Evolutionary conservation across 805 yeast species (phyloP), one percentile per base, ranked within the genome.

Genomic region (Ogataea naganishii): DNA sequence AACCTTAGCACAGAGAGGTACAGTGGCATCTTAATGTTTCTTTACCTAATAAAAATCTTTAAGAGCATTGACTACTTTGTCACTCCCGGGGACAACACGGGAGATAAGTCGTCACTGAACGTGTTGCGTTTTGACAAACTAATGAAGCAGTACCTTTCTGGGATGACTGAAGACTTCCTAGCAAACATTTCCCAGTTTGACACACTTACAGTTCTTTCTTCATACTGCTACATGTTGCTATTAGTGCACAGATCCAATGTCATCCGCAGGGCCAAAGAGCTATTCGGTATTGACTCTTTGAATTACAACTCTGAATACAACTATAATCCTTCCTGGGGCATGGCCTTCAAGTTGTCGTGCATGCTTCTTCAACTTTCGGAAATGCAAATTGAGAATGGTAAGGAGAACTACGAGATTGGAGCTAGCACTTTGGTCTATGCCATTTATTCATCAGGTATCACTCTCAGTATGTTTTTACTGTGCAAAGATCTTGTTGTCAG

Each of bases 31-130:
- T 16, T 18, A 18, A 16, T 25, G n/a, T 25, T 25, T 17, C 13
- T 16, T 7, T 25, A 20, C 12, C 6, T 25, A 11, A 14, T 25
- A 10, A 25, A 25, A 25, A 8, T 25, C 8, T 15, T 25, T 4
- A 25, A 25, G 20, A 25, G 18, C 14, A 25, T 25, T 15, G 28
- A 25, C 19, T 18, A 18, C 8, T 25, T 25, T 16, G 28, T 25
- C 5, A 18, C 30, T 6, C 5, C 30, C 11, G 5, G 20, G 16
- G 11, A 14, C 4, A 7, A 17, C 19, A 19, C 30, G 21, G 20
- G 14, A 6, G 19, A 25, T 25, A 6, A 12, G 11, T 17, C 20
- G 13, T 16, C 20, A 14, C 18, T 20, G 8, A 14, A 25, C 4
- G 19, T 25, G 5, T 11, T 25, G 20, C 18, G 28, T 13, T 25